phyloP scores from a whole-genome alignment of 1,284 basidiomycete genomes.

The Puccinia hordei region DNA sequence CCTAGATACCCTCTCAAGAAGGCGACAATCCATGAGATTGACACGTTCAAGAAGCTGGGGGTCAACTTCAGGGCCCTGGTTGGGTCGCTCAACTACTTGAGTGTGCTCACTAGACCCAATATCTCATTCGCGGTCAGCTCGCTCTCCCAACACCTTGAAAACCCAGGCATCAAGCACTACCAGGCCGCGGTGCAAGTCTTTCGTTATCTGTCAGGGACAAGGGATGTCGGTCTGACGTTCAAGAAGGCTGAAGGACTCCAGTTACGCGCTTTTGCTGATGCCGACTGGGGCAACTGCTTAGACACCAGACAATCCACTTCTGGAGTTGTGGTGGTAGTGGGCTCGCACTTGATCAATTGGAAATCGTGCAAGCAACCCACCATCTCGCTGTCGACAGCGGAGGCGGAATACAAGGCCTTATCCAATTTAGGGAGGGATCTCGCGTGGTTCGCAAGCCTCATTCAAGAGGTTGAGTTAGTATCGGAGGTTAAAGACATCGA shows the following conservation, averaged over 20 bases:
- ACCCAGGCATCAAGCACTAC: background rate
- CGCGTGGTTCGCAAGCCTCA: background rate
- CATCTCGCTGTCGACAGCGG: background rate
- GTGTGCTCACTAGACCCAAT: background rate
- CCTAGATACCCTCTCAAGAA: conserved; percentile 69
- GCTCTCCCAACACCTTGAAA: background rate
- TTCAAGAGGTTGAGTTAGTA: background rate
- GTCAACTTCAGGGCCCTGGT: conserved; percentile 7
- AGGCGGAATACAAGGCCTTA: background rate
- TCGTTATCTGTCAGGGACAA: background rate
- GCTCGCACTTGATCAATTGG: background rate
- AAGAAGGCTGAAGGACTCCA: too few relatives aligned
- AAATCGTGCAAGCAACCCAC: background rate
- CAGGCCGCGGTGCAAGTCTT: background rate
- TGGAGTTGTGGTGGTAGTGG: background rate
- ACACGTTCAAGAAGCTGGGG: background rate
- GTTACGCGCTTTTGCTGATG: background rate
- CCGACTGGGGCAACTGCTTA: conserved; percentile 4
- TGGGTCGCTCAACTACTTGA: background rate
- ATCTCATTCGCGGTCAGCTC: background rate
- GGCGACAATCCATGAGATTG: background rate
- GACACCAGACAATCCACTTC: background rate
- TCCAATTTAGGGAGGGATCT: background rate
- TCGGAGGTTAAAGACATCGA: too few relatives aligned
- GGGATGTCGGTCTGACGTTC: background rate